A percentile compares a stretch with the other conserved stretches of the same genome.
Conservation (phyloP, 1,284 basidiomycete species). For the Ceratobasidium sp. region DNA sequence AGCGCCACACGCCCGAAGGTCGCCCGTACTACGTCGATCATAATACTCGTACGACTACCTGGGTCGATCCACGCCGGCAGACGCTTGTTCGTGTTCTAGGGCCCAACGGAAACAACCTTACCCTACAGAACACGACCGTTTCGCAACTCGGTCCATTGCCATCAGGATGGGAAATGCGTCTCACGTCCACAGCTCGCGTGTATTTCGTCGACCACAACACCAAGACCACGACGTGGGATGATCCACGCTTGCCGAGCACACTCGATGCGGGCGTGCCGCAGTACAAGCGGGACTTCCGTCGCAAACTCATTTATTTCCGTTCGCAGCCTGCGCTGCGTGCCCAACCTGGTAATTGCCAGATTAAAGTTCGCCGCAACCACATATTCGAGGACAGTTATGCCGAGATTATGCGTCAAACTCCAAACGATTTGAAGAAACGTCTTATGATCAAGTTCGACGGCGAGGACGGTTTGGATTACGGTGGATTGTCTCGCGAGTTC, state of each 20-base stretch:
- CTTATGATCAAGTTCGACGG: constrained; percentile 99
- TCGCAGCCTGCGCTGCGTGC: constrained; percentile 94
- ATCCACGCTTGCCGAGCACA: constrained; percentile 82
- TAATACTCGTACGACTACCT: constrained; percentile 95
- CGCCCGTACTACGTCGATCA: constrained; percentile 98
- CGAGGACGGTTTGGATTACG: constrained; percentile 98
- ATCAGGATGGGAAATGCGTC: constrained; percentile 97
- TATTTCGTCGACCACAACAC: constrained; percentile 98
- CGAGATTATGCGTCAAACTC: constrained; percentile 93
- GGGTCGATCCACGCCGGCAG: constrained; percentile 95
- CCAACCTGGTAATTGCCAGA: constrained; percentile 91
- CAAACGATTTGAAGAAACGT: constrained; percentile 95
- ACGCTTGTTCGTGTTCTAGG: constrained; percentile 88
- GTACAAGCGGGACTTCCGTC: constrained; percentile 98
- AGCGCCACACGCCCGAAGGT: constrained; percentile 96
- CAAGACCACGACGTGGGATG: constrained; percentile 96
- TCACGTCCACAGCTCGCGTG: constrained; percentile 90
- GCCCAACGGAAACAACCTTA: constrained; percentile 78
- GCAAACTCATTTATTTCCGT: constrained; percentile 98
- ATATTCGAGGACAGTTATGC: constrained; percentile 97
- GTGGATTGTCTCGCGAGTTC: constrained; percentile 97
- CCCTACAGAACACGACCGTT: constrained; percentile 80
- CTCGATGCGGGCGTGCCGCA: constrained; percentile 96
- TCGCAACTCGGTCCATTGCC: constrained; percentile 94
- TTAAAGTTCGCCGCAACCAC: constrained; percentile 91